Evolutionary conservation across 176 grass and related monocot genomes (phyloP).

Genomic region (Alloteropsis semialata): DNA sequence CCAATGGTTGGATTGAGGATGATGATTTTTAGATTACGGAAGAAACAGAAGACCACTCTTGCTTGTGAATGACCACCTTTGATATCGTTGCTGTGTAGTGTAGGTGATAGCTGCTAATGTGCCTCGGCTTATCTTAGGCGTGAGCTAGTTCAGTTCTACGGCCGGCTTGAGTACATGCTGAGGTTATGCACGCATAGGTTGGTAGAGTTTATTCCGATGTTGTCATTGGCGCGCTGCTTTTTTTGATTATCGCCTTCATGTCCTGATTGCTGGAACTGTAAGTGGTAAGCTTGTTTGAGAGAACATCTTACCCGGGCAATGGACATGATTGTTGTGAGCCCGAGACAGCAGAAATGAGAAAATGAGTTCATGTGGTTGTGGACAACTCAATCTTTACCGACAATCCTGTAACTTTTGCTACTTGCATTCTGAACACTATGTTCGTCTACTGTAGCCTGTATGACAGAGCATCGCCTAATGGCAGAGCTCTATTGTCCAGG

Average conservation of each 20-base stretch:
- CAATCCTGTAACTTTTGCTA: neutral
- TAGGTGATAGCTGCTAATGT: neutral
- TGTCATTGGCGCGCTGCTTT: neutral
- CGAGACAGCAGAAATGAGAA: neutral
- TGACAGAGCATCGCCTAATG: neutral
- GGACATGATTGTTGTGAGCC: neutral
- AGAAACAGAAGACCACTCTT: neutral
- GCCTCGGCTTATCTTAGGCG: constrained; percentile 8
- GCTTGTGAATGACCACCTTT: neutral
- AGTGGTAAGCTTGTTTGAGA: neutral
- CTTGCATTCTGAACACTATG: neutral
- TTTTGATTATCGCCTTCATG: neutral
- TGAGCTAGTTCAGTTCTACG: constrained; percentile 11
- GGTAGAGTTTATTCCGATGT: neutral
- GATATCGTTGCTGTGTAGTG: neutral
- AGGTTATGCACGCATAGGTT: neutral
- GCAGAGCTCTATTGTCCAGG: neutral
- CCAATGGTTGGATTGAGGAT: constrained; percentile 21
- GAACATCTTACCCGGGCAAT: neutral
- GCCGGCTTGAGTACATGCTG: constrained; percentile 23
- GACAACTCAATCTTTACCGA: too few species aligned
- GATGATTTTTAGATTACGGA: constrained; percentile 12
- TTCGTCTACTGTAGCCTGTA: neutral
- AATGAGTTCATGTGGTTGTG: neutral
- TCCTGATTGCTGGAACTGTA: neutral